phyloP scores from a whole-genome alignment of 129 eudicot species.

The Centrapalus pauciflorus region DNA sequence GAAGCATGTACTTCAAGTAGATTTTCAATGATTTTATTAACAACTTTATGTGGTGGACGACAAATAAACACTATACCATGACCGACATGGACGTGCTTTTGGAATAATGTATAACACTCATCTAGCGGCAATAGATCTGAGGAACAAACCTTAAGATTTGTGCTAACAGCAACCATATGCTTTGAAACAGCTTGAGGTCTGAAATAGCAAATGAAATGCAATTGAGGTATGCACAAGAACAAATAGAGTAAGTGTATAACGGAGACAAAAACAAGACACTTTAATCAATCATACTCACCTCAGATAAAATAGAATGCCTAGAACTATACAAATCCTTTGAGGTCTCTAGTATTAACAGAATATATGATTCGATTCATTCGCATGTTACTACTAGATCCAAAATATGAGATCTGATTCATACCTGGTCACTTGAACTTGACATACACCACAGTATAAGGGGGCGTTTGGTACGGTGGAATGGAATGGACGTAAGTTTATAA shows the following conservation, averaged over 20 bases:
- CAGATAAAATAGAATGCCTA: neutral
- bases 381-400: neutral
- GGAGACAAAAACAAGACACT: neutral
- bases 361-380: neutral
- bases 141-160: constrained; percentile 71
- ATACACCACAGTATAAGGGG: too few relatives aligned
- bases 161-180: constrained; percentile 99
- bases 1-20: neutral
- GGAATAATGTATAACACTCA: neutral
- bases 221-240: neutral
- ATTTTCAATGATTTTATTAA: neutral
- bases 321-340: neutral
- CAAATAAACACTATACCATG: neutral
- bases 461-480: too few relatives aligned
- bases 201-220: constrained; percentile 12
- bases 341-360: neutral
- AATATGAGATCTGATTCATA: neutral
- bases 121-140: neutral
- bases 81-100: neutral
- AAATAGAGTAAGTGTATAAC: neutral
- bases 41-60: neutral
- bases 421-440: too few relatives aligned
- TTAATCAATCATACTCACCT: neutral
- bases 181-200: constrained; percentile 95
- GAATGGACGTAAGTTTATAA: too few relatives aligned